Percentiles rank a stretch among this genome's conserved stretches.
Conservation (phyloP, 345 rosid species). For the Lepidium africanum region DNA sequence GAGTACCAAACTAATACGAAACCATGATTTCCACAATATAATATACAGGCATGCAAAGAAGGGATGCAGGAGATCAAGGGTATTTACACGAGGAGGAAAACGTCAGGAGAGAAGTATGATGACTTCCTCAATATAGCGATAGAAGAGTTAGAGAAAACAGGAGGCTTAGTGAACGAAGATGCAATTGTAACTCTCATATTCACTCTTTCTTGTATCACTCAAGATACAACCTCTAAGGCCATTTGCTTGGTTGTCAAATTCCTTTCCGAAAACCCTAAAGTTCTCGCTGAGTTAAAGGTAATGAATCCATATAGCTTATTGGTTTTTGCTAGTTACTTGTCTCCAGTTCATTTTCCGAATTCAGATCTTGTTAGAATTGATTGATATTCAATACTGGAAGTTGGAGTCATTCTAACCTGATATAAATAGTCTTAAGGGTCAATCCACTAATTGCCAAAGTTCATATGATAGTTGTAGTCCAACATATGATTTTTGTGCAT, state of each 20-base stretch:
- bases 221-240: conserved; percentile 31
- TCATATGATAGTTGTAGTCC: too few relatives aligned
- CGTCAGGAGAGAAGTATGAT: background rate
- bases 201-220: conserved; percentile 11
- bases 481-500: too few relatives aligned
- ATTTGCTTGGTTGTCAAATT: conserved; percentile 21
- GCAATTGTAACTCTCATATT: conserved; percentile 8
- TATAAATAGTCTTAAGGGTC: too few relatives aligned
- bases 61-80: conserved; percentile 13
- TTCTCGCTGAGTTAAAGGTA: conserved; percentile 21
- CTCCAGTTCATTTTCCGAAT: background rate
- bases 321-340: too few relatives aligned
- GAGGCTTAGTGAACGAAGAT: conserved; percentile 6
- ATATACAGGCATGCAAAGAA: conserved; percentile 20
- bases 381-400: too few relatives aligned
- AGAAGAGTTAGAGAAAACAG: conserved; percentile 19
- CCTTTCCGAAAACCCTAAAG: conserved; percentile 26
- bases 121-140: conserved; percentile 29
- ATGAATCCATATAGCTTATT: background rate
- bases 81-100: conserved; percentile 5
- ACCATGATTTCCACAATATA: background rate
- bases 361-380: too few relatives aligned
- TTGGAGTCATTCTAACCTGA: too few relatives aligned
- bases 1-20: too few relatives aligned
- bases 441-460: too few relatives aligned